phyloP scores from a whole-genome alignment of 2,329 filamentous ascomycete genomes.

The Penicillium sp. region DNA sequence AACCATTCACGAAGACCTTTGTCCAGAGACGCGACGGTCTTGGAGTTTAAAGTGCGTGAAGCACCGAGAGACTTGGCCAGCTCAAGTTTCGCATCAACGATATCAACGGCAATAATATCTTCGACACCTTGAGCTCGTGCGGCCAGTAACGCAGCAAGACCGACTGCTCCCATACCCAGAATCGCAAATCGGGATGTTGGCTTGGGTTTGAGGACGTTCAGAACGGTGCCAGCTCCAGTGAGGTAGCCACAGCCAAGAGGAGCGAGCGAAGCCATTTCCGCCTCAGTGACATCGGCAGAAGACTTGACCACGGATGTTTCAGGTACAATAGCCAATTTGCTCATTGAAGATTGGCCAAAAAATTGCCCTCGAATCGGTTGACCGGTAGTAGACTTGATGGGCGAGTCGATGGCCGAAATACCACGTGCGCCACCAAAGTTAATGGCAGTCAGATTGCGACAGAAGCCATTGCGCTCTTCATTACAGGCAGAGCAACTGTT shows the following conservation, averaged over 20 bases:
- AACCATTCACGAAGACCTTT: slow-evolving; percentile 32
- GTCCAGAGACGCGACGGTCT: slow-evolving; percentile 30
- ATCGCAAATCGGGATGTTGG: slow-evolving; percentile 26
- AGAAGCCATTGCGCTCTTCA: slow-evolving; percentile 25
- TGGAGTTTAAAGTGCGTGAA: slow-evolving; percentile 46
- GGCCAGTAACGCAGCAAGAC: slow-evolving; percentile 25
- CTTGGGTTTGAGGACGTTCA: slow-evolving; percentile 33
- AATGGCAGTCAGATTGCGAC: slow-evolving; percentile 22
- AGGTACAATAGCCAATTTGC: slow-evolving; percentile 35
- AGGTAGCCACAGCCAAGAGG: slow-evolving; percentile 38
- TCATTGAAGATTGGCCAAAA: slow-evolving; percentile 42
- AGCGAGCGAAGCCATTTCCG: slow-evolving; percentile 32
- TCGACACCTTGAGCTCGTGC: slow-evolving; percentile 24
- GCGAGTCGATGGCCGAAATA: slow-evolving; percentile 19
- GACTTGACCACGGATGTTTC: slow-evolving; percentile 37
- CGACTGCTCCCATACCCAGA: slow-evolving; percentile 36
- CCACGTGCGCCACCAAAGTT: slow-evolving; percentile 32
- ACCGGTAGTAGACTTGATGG: slow-evolving; percentile 24
- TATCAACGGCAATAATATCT: slow-evolving; percentile 51
- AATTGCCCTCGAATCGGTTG: slow-evolving; percentile 34
- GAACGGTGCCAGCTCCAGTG: slow-evolving; percentile 38
- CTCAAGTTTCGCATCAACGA: slow-evolving; percentile 47
- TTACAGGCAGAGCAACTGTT: slow-evolving; percentile 24
- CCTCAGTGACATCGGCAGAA: slow-evolving; percentile 6
- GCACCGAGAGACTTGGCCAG: slow-evolving; percentile 53